Percentiles rank a stretch among this genome's conserved stretches.
Conservation (phyloP, 2,329 filamentous ascomycete genomes). For the Teratosphaeria pseudoeucalypti region DNA sequence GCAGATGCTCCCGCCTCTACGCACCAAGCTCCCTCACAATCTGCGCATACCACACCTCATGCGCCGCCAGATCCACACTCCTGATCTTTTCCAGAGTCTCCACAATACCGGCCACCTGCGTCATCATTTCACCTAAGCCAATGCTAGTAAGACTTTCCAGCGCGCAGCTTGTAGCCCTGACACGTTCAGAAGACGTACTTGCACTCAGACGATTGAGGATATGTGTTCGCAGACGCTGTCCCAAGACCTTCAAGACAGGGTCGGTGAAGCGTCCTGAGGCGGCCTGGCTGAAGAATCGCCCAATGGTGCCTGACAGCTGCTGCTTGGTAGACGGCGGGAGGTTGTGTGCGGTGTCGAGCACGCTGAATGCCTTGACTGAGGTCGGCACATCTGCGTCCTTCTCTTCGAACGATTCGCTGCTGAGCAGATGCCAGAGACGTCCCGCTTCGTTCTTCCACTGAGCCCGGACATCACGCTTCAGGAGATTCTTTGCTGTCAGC, state of each 20-base stretch:
- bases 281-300: constrained; percentile 44
- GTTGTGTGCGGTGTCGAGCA: constrained; percentile 40
- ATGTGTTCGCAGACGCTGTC: constrained; percentile 57
- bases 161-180: constrained; percentile 57
- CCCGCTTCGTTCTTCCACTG: constrained; percentile 67
- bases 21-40: constrained; percentile 4
- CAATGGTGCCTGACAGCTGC: constrained; percentile 33
- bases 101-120: constrained; percentile 57
- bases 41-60: constrained; percentile 15
- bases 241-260: constrained; percentile 56
- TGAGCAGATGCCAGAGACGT: constrained; percentile 58
- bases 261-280: constrained; percentile 40
- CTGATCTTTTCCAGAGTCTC: constrained; percentile 57
- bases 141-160: constrained; percentile 59
- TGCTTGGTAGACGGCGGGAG: constrained; percentile 38
- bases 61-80: constrained; percentile 33
- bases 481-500: constrained; percentile 69
- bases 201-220: constrained; percentile 55
- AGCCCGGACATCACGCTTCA: constrained; percentile 68
- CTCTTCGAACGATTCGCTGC: constrained; percentile 1
- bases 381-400: constrained; percentile 18
- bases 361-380: constrained; percentile 35
- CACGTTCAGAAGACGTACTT: constrained; percentile 58
- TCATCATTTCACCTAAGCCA: constrained; percentile 64
- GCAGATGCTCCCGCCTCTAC: neutral